These are phyloP conservation scores for Brachypodium distachyon DNA, from an alignment of 202 grass and related monocot species.

Conservation along the genomic window DNA sequence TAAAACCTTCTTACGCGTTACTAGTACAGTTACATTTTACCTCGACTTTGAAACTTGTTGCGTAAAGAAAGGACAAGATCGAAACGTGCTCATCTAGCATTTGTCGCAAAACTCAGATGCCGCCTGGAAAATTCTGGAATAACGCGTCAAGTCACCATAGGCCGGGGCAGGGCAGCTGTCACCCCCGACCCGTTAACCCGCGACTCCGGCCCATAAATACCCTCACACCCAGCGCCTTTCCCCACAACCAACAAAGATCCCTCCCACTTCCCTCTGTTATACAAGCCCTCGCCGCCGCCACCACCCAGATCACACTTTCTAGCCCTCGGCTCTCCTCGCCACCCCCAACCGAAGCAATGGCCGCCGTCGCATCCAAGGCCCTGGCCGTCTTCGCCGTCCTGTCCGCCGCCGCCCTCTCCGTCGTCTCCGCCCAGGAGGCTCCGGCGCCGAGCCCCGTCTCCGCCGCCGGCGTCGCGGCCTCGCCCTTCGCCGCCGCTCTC, in stretches of 20 bases:
- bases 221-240: not conserved
- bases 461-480: constrained; percentile 15
- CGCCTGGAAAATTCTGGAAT: no score
- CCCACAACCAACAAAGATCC: not conserved
- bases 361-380: constrained; percentile 29
- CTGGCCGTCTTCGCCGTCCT: constrained; percentile 24
- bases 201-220: constrained; percentile 28
- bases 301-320: not conserved
- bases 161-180: constrained; percentile 18
- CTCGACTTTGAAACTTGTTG: no score
- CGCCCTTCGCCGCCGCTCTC: constrained; percentile 27
- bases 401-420: constrained; percentile 4
- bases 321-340: not conserved
- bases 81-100: no score
- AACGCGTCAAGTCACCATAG: not conserved
- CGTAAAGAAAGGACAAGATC: no score
- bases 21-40: no score
- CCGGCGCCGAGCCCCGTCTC: constrained; percentile 43
- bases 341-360: constrained; percentile 16
- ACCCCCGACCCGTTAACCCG: constrained; percentile 2
- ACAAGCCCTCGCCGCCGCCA: not conserved
- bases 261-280: not conserved
- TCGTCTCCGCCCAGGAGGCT: constrained; percentile 14
- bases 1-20: no score
- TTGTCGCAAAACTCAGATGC: no score